Percentiles rank a stretch among this genome's conserved stretches.
phyloP scores from a whole-genome alignment of 306 rosid genomes.

The Malus asiatica region DNA sequence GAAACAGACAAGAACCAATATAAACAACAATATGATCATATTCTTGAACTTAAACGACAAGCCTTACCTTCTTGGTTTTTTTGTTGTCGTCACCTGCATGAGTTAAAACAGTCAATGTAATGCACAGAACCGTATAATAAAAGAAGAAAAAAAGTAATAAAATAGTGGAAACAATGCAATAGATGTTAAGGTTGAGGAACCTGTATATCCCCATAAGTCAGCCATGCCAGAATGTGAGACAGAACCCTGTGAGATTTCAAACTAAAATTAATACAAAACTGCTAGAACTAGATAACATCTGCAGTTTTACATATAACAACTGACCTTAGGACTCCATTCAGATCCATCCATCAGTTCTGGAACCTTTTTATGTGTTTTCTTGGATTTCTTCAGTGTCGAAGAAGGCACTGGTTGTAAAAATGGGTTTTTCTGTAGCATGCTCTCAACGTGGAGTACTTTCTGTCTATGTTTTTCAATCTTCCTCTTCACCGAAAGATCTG shows the following conservation, averaged over 20 bases:
- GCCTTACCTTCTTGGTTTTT: conserved; percentile 50
- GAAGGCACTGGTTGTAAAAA: conserved; percentile 71
- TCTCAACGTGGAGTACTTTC: conserved; percentile 61
- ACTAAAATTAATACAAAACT: neutral
- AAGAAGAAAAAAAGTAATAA: neutral
- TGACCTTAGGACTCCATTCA: conserved; percentile 45
- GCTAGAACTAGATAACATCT: neutral
- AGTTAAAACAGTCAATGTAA: conserved; percentile 12
- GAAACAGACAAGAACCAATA: neutral
- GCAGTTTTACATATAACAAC: conserved; percentile 9
- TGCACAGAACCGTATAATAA: conserved; percentile 7
- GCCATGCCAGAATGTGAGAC: conserved; percentile 29
- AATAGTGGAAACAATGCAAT: neutral
- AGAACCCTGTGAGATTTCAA: conserved; percentile 33
- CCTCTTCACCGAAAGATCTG: conserved; percentile 77
- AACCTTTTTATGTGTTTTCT: conserved; percentile 32
- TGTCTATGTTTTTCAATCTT: conserved; percentile 88
- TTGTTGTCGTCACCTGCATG: conserved; percentile 35
- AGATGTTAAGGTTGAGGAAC: conserved; percentile 20
- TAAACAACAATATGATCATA: neutral
- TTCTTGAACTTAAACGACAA: neutral
- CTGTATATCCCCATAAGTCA: conserved; percentile 67
- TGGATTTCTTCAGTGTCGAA: conserved; percentile 54
- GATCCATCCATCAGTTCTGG: conserved; percentile 17
- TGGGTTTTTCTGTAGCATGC: conserved; percentile 62